phyloP scores from a whole-genome alignment of 148 eudicot species.

The Tetragonia tetragonoides region DNA sequence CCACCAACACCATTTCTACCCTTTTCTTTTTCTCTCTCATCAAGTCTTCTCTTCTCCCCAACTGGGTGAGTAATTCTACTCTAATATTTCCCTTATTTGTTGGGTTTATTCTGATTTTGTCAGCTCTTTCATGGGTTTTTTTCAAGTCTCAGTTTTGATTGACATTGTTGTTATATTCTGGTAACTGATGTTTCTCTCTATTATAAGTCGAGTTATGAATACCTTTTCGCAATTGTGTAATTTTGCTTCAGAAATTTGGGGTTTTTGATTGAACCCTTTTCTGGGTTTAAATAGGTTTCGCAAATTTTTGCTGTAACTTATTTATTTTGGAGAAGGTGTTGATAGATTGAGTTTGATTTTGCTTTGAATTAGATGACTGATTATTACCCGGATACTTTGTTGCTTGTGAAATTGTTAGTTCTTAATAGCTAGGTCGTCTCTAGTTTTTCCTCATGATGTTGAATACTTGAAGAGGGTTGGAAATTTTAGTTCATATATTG shows the following conservation, averaged over 20 bases:
- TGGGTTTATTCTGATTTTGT: neutral
- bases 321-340: neutral
- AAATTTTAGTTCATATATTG: neutral
- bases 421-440: neutral
- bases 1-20: slow-evolving; percentile 20
- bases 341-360: neutral
- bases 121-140: neutral
- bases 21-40: neutral
- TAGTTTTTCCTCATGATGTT: slow-evolving; percentile 6
- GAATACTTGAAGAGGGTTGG: neutral
- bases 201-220: neutral
- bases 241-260: neutral
- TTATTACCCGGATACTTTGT: neutral
- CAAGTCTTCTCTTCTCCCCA: slow-evolving; percentile 18
- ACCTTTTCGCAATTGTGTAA: slow-evolving; percentile 6
- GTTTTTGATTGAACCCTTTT: neutral
- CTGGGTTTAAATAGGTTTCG: slow-evolving; percentile 20
- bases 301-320: neutral
- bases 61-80: slow-evolving; percentile 25
- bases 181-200: neutral
- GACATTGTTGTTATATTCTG: slow-evolving; percentile 6
- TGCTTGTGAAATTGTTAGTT: neutral
- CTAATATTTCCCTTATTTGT: slow-evolving; percentile 10
- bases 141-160: slow-evolving; percentile 9
- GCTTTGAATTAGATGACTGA: neutral